These are phyloP conservation scores for Beta corolliflora DNA, from an alignment of 179 eudicot species.

Conservation along the genomic window DNA sequence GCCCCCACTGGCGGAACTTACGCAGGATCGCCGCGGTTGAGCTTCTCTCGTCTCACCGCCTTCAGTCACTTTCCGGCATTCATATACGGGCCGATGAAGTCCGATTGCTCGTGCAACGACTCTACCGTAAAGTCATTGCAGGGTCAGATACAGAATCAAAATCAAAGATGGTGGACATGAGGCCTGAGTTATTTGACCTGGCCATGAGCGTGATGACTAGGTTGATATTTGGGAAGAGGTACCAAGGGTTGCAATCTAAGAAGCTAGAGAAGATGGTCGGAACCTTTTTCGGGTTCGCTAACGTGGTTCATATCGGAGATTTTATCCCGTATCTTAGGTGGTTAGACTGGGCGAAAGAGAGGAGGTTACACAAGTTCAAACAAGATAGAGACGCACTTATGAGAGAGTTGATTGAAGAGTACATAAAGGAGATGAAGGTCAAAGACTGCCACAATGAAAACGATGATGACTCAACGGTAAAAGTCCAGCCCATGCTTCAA, in stretches of 20 bases:
- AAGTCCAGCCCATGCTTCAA: background rate
- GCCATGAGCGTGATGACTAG: background rate
- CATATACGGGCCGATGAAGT: background rate
- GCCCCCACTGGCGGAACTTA: slow-evolving; percentile 8
- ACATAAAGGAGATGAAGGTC: background rate
- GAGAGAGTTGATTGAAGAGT: background rate
- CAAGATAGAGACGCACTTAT: background rate
- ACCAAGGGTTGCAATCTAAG: background rate
- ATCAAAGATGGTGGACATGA: background rate
- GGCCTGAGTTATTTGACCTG: background rate
- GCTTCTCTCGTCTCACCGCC: background rate
- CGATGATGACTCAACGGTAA: background rate
- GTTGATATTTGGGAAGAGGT: background rate
- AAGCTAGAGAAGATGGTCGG: background rate
- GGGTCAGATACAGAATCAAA: background rate
- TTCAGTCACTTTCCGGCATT: background rate
- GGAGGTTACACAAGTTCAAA: background rate
- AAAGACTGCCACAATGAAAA: background rate
- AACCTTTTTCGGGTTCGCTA: background rate
- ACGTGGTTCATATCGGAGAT: background rate
- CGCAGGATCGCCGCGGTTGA: background rate
- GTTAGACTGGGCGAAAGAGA: background rate
- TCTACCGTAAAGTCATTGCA: background rate
- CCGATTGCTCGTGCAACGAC: background rate
- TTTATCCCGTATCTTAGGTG: background rate